phyloP scores from a whole-genome alignment of 495 filamentous ascomycete genomes.

The Massariosphaeria phaeospora region DNA sequence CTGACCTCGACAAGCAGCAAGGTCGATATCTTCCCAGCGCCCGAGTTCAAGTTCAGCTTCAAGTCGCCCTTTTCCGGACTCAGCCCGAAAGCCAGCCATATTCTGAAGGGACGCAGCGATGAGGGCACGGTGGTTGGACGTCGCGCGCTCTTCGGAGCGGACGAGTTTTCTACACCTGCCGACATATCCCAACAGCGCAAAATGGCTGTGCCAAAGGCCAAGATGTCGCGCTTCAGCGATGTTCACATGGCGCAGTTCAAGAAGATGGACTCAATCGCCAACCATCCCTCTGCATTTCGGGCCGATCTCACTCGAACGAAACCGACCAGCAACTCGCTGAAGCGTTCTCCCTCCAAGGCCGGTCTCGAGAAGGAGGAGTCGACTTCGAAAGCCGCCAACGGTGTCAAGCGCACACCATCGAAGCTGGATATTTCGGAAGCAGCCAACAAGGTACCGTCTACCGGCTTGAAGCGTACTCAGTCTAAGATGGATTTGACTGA shows the following conservation, averaged over 20 bases:
- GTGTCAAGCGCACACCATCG: conserved; percentile 33
- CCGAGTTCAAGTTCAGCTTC: conserved; percentile 72
- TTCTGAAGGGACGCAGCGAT: conserved; percentile 59
- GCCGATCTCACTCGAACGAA: conserved; percentile 55
- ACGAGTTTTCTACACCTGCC: conserved; percentile 28
- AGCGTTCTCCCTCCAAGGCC: conserved; percentile 71
- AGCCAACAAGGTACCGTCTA: conserved; percentile 27
- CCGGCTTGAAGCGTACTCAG: conserved; percentile 28
- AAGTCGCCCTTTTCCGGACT: conserved; percentile 52
- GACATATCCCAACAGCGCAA: conserved; percentile 52
- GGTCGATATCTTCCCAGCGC: conserved; percentile 41
- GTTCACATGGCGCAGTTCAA: conserved; percentile 82
- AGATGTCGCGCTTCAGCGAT: conserved; percentile 69
- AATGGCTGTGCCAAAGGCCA: conserved; percentile 74
- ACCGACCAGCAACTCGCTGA: conserved; percentile 54
- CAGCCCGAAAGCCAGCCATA: conserved; percentile 63
- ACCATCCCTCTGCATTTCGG: conserved; percentile 75
- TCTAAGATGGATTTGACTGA: conserved; percentile 44
- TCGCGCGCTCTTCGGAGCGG: conserved; percentile 15
- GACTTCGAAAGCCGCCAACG: conserved; percentile 4
- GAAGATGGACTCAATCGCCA: conserved; percentile 93
- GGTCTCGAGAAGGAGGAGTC: conserved; percentile 56
- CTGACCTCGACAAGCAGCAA: conserved; percentile 18
- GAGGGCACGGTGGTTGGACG: conserved; percentile 49
- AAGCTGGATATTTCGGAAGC: conserved; percentile 42